Base-by-base conservation (phyloP, 768 basidiomycete genomes). In the Amylocystis lapponica region DNA sequence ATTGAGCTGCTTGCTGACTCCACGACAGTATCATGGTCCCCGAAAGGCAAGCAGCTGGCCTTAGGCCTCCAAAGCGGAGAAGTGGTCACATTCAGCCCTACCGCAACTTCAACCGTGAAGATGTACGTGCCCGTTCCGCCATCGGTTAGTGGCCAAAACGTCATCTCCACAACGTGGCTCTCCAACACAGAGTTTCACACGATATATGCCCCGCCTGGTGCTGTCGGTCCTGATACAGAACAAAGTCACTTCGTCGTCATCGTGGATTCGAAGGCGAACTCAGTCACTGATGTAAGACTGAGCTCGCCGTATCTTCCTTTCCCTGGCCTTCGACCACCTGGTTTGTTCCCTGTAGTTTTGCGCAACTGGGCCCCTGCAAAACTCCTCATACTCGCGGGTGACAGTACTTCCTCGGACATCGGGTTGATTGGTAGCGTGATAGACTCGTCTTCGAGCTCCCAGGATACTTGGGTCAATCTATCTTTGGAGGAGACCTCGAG, bases 1-100 rank as follows among this genome's bases (percentile, higher is more conserved):
- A 35, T 23, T 20, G 35, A 17, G 4, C 21, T 21, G 52, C 53
- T 38, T 46, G 50, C 27, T 40, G 14, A 49, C 14, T 32, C 8
- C 19, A 40, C 34, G 40, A 10, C 44, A 90, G 88, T 83, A 8
- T 76, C 83, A 11, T 91, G 88, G 87, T 90, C 87, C 3, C 84
- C 87, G 2, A 88, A 87, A 59, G 88, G 87, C 34, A 91, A 87
- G 57, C 87, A 90, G 43, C 68, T 91, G 31, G 86, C 85, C 1
- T 74, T 91, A 35, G 88, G 83, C 19, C 63, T 88, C 13, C 75
- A 75, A 50, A 72, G 69, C 16, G 86, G 87, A 3, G 81, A 83
- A 41, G 80, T 90, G 29, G 58, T 86, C 31, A 79, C 84, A 0
- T 89, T 78, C 57, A 69, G 74, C 29, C 71, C 81, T 19, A 67